These are phyloP conservation scores for Lavandula angustifolia DNA, from an alignment of 257 asterid genomes.

Conservation along the genomic window DNA sequence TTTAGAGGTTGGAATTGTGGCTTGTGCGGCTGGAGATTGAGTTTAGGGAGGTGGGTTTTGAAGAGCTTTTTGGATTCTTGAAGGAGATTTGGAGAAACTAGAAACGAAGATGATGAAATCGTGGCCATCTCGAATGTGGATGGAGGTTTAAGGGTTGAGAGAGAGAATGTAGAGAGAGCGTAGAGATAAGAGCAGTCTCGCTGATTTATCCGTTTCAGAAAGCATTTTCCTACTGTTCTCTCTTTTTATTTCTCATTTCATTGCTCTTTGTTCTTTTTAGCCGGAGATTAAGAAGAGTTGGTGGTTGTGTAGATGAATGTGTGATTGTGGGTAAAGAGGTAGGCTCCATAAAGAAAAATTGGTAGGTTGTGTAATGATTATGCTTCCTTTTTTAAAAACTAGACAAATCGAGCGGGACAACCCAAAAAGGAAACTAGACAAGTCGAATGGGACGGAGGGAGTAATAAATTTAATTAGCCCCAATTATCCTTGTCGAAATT, in stretches of 20 bases:
- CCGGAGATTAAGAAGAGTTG: too few species aligned
- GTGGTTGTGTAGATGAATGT: too few species aligned
- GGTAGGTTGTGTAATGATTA: too few species aligned
- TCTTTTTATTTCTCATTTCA: too few species aligned
- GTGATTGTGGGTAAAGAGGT: too few species aligned
- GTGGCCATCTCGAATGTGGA: conserved; percentile 45
- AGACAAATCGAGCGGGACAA: too few species aligned
- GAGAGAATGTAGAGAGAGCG: background rate
- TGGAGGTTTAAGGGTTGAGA: conserved; percentile 33
- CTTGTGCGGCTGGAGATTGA: conserved; percentile 37
- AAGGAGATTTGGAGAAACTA: conserved; percentile 43
- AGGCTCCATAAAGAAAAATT: too few species aligned
- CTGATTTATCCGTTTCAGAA: conserved; percentile 16
- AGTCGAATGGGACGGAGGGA: too few species aligned
- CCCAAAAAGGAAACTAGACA: too few species aligned
- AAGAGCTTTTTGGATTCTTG: conserved; percentile 44
- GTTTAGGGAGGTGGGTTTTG: conserved; percentile 34
- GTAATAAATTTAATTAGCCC: too few species aligned
- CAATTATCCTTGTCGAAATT: background rate
- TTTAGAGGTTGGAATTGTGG: conserved; percentile 38
- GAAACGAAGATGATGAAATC: conserved; percentile 49
- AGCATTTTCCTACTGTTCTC: background rate
- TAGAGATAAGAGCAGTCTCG: conserved; percentile 15
- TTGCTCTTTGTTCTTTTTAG: too few species aligned
- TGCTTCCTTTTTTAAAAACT: too few species aligned